A percentile compares a stretch with the other conserved stretches of the same genome.
phyloP scores from a whole-genome alignment of 345 rosid genomes.

The Citropsis articulata region DNA sequence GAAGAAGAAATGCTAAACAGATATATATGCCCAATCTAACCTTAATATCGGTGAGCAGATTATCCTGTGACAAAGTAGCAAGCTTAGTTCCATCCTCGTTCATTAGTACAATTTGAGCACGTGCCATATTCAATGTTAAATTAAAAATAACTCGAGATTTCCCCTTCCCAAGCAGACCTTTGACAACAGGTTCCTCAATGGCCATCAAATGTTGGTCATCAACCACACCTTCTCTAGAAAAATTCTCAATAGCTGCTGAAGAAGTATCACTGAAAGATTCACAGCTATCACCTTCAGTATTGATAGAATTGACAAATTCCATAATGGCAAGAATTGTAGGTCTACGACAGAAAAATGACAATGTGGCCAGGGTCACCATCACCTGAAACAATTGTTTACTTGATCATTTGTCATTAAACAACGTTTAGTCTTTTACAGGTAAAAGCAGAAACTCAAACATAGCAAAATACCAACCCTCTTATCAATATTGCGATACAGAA shows the following conservation, averaged over 20 bases:
- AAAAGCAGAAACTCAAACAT: conserved; percentile 9
- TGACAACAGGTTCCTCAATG: conserved; percentile 60
- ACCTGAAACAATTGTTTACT: conserved; percentile 52
- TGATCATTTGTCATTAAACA: conserved; percentile 2
- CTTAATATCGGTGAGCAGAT: conserved; percentile 83
- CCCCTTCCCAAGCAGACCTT: conserved; percentile 91
- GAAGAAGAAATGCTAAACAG: background rate
- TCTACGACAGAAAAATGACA: conserved; percentile 92
- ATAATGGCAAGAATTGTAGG: conserved; percentile 90
- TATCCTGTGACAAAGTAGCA: conserved; percentile 87
- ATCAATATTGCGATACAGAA: conserved; percentile 65
- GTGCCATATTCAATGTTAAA: conserved; percentile 79
- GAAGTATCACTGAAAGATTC: conserved; percentile 62
- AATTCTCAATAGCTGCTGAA: conserved; percentile 36
- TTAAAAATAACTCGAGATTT: conserved; percentile 83
- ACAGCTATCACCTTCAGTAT: conserved; percentile 50
- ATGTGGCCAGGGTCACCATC: conserved; percentile 70
- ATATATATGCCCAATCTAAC: conserved; percentile 36
- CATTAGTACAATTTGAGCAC: conserved; percentile 86
- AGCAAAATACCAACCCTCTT: conserved; percentile 50
- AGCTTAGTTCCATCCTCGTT: conserved; percentile 87
- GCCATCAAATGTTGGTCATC: conserved; percentile 30
- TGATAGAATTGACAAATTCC: conserved; percentile 82
- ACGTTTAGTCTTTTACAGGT: background rate
- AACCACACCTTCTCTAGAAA: conserved; percentile 34